Evolutionary conservation across 306 rosid genomes (phyloP).

Genomic region (Alnus rubra): DNA sequence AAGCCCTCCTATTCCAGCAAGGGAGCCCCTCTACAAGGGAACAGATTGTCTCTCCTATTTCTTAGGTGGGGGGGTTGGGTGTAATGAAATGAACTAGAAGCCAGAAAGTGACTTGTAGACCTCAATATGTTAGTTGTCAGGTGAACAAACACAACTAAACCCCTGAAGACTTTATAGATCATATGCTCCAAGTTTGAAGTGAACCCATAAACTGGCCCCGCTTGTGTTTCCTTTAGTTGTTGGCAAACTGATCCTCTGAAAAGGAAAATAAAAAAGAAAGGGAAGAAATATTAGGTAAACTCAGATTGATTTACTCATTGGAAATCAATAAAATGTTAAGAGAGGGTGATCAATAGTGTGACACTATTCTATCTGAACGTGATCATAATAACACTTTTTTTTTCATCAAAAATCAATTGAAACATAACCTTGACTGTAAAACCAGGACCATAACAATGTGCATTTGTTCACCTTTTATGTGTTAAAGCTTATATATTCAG

Average conservation of each 20-base stretch:
- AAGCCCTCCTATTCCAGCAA: too few relatives aligned
- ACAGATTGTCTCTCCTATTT: too few relatives aligned
- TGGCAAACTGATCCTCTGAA: conserved; percentile 14
- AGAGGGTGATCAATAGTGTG: too few relatives aligned
- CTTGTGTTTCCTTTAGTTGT: conserved; percentile 18
- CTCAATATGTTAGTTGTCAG: not conserved
- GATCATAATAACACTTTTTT: too few relatives aligned
- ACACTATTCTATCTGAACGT: too few relatives aligned
- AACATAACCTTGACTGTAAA: too few relatives aligned
- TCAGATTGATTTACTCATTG: too few relatives aligned
- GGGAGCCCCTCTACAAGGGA: too few relatives aligned
- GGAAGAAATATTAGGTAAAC: not conserved
- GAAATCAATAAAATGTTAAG: too few relatives aligned
- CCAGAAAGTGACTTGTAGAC: not conserved
- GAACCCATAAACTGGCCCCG: not conserved
- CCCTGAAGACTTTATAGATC: conserved; percentile 7
- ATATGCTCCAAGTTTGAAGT: conserved; percentile 2
- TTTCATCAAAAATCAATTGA: too few relatives aligned
- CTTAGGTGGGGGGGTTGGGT: too few relatives aligned
- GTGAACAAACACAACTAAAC: conserved; percentile 14
- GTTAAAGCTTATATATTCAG: conserved; percentile 30
- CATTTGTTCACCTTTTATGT: conserved; percentile 16
- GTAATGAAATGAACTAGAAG: not conserved
- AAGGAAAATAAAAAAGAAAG: not conserved
- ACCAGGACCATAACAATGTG: too few relatives aligned